These are phyloP conservation scores for Dendrobium catenatum DNA, from an alignment of 106 monocot genomes.

Conservation along the genomic window DNA sequence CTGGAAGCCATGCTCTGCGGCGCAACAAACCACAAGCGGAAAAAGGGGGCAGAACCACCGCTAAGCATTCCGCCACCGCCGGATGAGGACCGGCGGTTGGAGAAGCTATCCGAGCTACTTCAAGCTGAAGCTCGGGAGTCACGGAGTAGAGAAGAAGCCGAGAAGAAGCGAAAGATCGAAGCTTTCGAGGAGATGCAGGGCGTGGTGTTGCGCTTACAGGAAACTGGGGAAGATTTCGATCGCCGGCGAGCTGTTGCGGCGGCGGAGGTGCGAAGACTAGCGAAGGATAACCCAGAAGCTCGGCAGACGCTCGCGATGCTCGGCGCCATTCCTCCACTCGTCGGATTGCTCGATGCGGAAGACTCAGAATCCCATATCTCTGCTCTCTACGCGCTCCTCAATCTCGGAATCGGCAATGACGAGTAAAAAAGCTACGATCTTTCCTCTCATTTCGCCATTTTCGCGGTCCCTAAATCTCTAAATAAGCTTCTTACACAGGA, in stretches of 20 bases:
- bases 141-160: neutral
- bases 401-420: constrained; percentile 71
- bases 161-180: constrained; percentile 1
- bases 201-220: constrained; percentile 30
- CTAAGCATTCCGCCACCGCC: neutral
- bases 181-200: constrained; percentile 20
- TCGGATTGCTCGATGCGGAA: constrained; percentile 37
- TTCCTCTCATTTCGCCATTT: neutral
- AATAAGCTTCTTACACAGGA: constrained; percentile 27
- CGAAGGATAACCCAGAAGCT: constrained; percentile 53
- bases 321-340: constrained; percentile 64
- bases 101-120: neutral
- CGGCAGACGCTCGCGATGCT: constrained; percentile 69
- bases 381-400: constrained; percentile 80
- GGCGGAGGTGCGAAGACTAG: constrained; percentile 37
- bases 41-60: neutral
- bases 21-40: constrained; percentile 12
- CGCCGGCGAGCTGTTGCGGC: neutral
- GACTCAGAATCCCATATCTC: constrained; percentile 27
- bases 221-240: neutral
- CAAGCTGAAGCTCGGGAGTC: neutral
- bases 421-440: constrained; percentile 24
- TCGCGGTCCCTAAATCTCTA: too few species aligned
- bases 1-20: constrained; percentile 53
- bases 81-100: neutral